A percentile compares a stretch with the other conserved stretches of the same genome.
Evolutionary conservation across 805 yeast genomes (phyloP).

Genomic region (Teunomyces gatunensis): DNA sequence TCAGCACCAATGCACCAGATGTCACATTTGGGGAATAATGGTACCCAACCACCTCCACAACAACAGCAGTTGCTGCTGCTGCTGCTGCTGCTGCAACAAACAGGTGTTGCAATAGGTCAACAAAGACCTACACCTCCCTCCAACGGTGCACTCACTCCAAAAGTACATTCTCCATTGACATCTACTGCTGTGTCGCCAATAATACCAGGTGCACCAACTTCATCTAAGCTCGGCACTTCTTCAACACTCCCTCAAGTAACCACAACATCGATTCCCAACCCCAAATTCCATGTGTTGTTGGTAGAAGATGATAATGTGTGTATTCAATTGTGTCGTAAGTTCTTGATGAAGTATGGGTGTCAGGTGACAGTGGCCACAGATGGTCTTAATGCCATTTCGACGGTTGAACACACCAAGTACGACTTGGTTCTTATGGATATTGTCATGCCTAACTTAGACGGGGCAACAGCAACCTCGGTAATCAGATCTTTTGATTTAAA

Average conservation of each 20-base stretch:
- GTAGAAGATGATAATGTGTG: slow-evolving; percentile 84
- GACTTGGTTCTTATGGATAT: slow-evolving; percentile 82
- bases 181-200: slow-evolving; percentile 13
- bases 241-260: slow-evolving; percentile 5
- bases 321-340: slow-evolving; percentile 77
- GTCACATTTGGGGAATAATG: slow-evolving; percentile 6
- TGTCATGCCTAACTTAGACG: slow-evolving; percentile 84
- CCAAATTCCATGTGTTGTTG: slow-evolving; percentile 66
- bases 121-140: slow-evolving; percentile 6
- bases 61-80: not conserved
- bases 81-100: not conserved
- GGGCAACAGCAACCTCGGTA: slow-evolving; percentile 87
- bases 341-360: slow-evolving; percentile 84
- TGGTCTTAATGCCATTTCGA: slow-evolving; percentile 83
- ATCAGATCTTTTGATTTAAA: slow-evolving; percentile 79
- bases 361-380: slow-evolving; percentile 90
- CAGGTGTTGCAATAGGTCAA: not conserved
- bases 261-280: slow-evolving; percentile 23
- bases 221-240: not conserved
- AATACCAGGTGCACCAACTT: not conserved
- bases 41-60: slow-evolving; percentile 5
- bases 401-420: slow-evolving; percentile 65
- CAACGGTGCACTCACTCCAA: slow-evolving; percentile 12
- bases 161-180: slow-evolving; percentile 14
- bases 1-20: slow-evolving; percentile 3